phyloP scores from a whole-genome alignment of 176 grass and related monocot genomes.

The Triticum monococcum region DNA sequence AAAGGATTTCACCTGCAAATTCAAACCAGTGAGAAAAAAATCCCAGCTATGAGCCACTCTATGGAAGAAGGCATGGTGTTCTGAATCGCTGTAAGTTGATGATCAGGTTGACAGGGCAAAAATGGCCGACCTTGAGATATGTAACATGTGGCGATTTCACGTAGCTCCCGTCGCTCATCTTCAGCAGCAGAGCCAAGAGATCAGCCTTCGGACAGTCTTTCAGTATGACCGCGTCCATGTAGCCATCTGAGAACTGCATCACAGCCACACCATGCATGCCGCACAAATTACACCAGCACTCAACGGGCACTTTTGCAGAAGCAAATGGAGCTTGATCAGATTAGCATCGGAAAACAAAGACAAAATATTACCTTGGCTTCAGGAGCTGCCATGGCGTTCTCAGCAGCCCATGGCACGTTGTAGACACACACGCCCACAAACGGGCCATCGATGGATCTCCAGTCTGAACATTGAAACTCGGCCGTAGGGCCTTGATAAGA shows the following conservation, averaged over 20 bases:
- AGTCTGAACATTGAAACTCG: slow-evolving; percentile 46
- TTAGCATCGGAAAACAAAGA: background rate
- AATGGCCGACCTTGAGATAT: slow-evolving; percentile 62
- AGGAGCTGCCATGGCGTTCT: slow-evolving; percentile 62
- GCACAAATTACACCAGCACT: background rate
- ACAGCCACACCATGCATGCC: background rate
- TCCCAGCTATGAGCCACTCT: background rate
- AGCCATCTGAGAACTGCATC: slow-evolving; percentile 91
- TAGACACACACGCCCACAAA: slow-evolving; percentile 71
- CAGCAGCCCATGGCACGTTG: slow-evolving; percentile 76
- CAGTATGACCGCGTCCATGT: slow-evolving; percentile 60
- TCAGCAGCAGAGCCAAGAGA: slow-evolving; percentile 61
- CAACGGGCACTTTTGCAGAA: background rate
- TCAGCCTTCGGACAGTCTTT: slow-evolving; percentile 60
- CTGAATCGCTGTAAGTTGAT: background rate
- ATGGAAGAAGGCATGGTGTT: background rate
- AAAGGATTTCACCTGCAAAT: slow-evolving; percentile 60
- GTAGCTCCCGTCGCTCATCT: slow-evolving; percentile 73
- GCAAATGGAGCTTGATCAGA: background rate
- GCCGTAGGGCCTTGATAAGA: slow-evolving; percentile 51
- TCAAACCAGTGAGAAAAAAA: background rate
- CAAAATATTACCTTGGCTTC: slow-evolving; percentile 57
- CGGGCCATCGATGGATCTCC: slow-evolving; percentile 65
- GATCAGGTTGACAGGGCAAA: background rate
- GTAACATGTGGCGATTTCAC: slow-evolving; percentile 68